A percentile compares a stretch with the other conserved stretches of the same genome.
These are phyloP conservation scores for Spiraea crenata DNA, from an alignment of 331 rosid genomes.

Conservation along the genomic window DNA sequence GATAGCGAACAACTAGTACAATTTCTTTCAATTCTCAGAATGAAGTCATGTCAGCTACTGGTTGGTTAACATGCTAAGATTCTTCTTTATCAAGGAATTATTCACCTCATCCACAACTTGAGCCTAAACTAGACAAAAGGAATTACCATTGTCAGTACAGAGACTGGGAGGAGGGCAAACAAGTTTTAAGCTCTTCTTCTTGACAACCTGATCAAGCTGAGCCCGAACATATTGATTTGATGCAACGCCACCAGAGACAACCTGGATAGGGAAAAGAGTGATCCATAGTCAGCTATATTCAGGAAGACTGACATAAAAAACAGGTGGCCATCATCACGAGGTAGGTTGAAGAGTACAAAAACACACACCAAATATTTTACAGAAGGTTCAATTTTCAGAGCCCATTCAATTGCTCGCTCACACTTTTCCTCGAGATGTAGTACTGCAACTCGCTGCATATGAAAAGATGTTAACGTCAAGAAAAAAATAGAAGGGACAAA, in stretches of 20 bases:
- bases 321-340: neutral
- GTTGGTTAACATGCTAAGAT: neutral
- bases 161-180: slow-evolving; percentile 96
- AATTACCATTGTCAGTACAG: slow-evolving; percentile 93
- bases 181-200: slow-evolving; percentile 60
- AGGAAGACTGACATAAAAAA: slow-evolving; percentile 19
- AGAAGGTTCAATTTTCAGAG: slow-evolving; percentile 89
- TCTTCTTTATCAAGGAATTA: neutral
- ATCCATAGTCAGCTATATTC: slow-evolving; percentile 13
- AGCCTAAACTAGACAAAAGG: slow-evolving; percentile 18
- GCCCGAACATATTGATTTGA: slow-evolving; percentile 84
- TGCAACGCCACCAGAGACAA: slow-evolving; percentile 96
- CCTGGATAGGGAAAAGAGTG: slow-evolving; percentile 45
- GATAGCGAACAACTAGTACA: neutral
- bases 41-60: neutral
- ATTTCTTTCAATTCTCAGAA: neutral
- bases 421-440: slow-evolving; percentile 94
- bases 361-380: slow-evolving; percentile 62
- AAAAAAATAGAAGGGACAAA: slow-evolving; percentile 4
- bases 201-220: slow-evolving; percentile 70
- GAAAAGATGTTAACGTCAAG: slow-evolving; percentile 13
- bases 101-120: slow-evolving; percentile 11
- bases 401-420: slow-evolving; percentile 93
- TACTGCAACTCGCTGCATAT: slow-evolving; percentile 79
- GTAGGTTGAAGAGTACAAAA: slow-evolving; percentile 4